Percentiles rank a stretch among this genome's conserved stretches.
phyloP scores from a whole-genome alignment of 768 basidiomycete species.

The Pulveroboletus sp. region DNA sequence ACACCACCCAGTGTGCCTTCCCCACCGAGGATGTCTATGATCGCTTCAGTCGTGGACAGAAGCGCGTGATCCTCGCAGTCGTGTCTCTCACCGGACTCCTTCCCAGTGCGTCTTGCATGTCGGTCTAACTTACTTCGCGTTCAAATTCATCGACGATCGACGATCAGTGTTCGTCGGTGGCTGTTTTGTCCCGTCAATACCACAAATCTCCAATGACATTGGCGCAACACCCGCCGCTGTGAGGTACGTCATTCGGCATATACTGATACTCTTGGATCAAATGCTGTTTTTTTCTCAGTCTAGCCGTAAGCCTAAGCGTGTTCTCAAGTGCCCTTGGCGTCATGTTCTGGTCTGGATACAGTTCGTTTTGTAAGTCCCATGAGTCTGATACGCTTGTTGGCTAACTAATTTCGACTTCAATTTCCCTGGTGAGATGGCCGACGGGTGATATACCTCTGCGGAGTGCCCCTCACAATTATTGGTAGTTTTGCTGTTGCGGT shows the following conservation, averaged over 20 bases:
- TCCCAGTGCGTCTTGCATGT: too few species aligned
- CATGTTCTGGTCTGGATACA: slow-evolving; percentile 49
- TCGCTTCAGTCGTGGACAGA: too few species aligned
- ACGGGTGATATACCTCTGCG: slow-evolving; percentile 51
- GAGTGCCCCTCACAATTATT: slow-evolving; percentile 53
- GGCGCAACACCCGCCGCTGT: slow-evolving; percentile 38
- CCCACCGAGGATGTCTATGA: too few species aligned
- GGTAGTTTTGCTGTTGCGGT: slow-evolving; percentile 58
- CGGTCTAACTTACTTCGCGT: too few species aligned
- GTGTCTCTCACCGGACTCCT: too few species aligned
- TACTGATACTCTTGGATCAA: neutral
- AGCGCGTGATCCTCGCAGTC: too few species aligned
- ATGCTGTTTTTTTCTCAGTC: slow-evolving; percentile 21
- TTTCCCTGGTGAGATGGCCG: slow-evolving; percentile 51
- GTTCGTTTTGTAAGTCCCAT: slow-evolving; percentile 42
- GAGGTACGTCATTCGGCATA: slow-evolving; percentile 36
- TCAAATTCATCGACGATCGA: too few species aligned
- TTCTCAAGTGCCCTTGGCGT: slow-evolving; percentile 42
- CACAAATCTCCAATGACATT: too few species aligned
- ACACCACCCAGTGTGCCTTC: too few species aligned
- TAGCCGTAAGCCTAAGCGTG: slow-evolving; percentile 49
- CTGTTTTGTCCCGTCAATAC: too few species aligned
- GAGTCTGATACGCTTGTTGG: neutral
- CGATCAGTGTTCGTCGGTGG: too few species aligned
- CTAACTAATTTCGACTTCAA: neutral